A percentile compares a stretch with the other conserved stretches of the same genome.
Conservation (phyloP, 768 basidiomycete species). For the Phylloporus arenicola region DNA sequence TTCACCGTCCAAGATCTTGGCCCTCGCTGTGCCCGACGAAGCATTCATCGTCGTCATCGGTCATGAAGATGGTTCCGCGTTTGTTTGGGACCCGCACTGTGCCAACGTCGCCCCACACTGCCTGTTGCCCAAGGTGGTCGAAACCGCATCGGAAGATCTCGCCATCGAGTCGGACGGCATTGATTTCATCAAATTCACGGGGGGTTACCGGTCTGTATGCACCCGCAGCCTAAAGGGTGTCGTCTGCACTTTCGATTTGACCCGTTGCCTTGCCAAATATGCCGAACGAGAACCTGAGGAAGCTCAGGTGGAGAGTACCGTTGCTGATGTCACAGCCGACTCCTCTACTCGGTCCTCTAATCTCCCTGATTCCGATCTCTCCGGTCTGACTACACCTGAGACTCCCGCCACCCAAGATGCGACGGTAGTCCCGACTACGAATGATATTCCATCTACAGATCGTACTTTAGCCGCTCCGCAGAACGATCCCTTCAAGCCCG, state of each 20-base stretch:
- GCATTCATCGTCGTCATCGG: constrained; percentile 10
- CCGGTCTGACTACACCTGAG: not conserved
- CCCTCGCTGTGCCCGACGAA: constrained; percentile 9
- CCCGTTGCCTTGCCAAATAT: constrained; percentile 7
- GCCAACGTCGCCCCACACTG: constrained; percentile 2
- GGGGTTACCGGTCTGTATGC: constrained; percentile 1
- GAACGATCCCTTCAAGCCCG: not conserved
- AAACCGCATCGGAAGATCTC: not conserved
- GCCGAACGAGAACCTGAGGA: not conserved
- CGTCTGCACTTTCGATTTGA: constrained; percentile 14
- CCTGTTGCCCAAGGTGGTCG: not conserved
- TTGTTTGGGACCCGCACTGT: constrained; percentile 14
- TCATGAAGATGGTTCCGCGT: constrained; percentile 11
- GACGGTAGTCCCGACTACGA: not conserved
- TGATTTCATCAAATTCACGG: constrained; percentile 10
- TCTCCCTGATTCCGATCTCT: not conserved
- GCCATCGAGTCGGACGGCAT: constrained; percentile 1
- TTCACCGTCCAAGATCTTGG: constrained; percentile 6
- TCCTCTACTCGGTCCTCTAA: not conserved
- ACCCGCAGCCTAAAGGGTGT: constrained; percentile 13
- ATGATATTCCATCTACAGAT: not conserved
- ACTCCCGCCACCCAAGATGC: not conserved
- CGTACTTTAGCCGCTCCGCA: not conserved
- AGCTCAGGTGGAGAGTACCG: not conserved
- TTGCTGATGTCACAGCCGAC: no score